Conservation (phyloP, 441 rosid species). For the Melastoma candidum region DNA sequence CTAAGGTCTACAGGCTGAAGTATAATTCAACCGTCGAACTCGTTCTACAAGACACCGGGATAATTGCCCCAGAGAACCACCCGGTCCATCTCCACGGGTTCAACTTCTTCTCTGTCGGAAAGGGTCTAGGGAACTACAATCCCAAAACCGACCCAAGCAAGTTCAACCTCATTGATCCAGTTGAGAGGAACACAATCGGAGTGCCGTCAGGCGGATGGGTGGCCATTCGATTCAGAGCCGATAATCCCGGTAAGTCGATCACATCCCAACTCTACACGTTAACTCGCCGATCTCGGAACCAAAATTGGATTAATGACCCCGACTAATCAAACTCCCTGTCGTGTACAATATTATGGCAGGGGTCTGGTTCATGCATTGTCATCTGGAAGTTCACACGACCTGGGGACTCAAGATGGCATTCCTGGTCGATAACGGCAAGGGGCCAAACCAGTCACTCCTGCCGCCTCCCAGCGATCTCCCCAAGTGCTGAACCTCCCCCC, state of each 20-base stretch:
- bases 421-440: conserved; percentile 14
- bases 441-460: conserved; percentile 10
- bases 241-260: conserved; percentile 7
- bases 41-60: conserved; percentile 13
- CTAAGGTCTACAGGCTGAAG: conserved; percentile 11
- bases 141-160: conserved; percentile 4
- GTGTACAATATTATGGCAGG: neutral
- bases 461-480: conserved; percentile 18
- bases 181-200: conserved; percentile 16
- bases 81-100: conserved; percentile 15
- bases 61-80: conserved; percentile 14
- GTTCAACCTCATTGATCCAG: conserved; percentile 13
- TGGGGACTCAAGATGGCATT: conserved; percentile 19
- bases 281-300: neutral
- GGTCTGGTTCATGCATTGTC: conserved; percentile 17
- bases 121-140: conserved; percentile 10
- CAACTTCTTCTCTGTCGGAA: conserved; percentile 14
- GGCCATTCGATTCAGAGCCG: conserved; percentile 12
- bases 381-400: conserved; percentile 13
- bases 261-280: neutral
- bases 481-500: conserved; percentile 1
- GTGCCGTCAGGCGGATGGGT: conserved; percentile 15
- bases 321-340: neutral
- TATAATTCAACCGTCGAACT: conserved; percentile 12
- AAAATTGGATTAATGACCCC: neutral